Base-by-base conservation (phyloP, 1,139 yeast genomes). In the Yamadazyma triangularis region DNA sequence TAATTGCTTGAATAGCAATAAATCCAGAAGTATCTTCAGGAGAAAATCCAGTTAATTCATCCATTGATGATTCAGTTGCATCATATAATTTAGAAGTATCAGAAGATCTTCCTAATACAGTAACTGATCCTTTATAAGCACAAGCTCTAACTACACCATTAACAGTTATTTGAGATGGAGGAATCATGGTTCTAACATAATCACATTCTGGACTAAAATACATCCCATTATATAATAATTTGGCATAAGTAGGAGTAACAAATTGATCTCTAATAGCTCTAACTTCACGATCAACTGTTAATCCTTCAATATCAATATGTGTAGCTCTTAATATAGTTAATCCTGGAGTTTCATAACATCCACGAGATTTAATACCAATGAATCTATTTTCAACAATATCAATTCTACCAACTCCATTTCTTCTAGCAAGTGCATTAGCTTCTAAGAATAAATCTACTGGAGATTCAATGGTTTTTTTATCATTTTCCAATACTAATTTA, bases 341-440 rank as follows among this genome's bases (percentile, higher is more conserved):
- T 60, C 97, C 98, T 48, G 98, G 98, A 45, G 97, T 94, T 70
- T 91, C 98, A 70, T 91, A 91, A 73, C 98, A 91, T 38, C 98
- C 98, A 74, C 98, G 86, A 44, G 97, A 89, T 69, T 91, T 91
- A 64, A 91, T 85, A 62, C 97, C 97, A 56, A 91, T 91, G 64
- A 91, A 91, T 73, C 98, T 86, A 75, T 91, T 88, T 71, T 91
- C 98, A 47, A 91, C 98, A 56, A 91, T 91, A 66, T 91, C 98
- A 58, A 91, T 84, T 76, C 98, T 87, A 61, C 98, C 98, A 42
- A 91, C 96, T 72, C 98, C 98, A 60, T 91, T 88, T 73, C 96
- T 87, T 77, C 98, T 89, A 38, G 96, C 98, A 55, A 91, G 73
- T 50, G 87, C 79, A 63, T 93, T 89, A 42, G 96, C 96, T 47